Conservation (phyloP, 805 yeast species). For the Yarrowia sp. region DNA sequence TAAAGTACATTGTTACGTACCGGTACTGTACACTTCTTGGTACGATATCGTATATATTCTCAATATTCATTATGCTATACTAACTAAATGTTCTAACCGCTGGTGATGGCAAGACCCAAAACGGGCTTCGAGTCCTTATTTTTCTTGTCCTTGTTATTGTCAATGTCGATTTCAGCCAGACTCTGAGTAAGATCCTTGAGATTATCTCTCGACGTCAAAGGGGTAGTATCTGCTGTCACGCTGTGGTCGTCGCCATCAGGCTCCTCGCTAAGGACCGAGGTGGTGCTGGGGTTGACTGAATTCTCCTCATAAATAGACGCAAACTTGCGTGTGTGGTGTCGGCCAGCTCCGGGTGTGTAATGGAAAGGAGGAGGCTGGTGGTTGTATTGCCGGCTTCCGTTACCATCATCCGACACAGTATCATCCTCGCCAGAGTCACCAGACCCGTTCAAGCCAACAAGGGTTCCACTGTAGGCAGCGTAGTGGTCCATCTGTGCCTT, state of each 20-base stretch:
- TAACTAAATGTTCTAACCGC: neutral
- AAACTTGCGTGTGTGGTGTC: conserved; percentile 20
- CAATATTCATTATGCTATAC: neutral
- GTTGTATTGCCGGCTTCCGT: conserved; percentile 6
- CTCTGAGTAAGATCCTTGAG: conserved; percentile 18
- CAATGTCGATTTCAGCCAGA: conserved; percentile 20
- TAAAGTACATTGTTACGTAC: no score
- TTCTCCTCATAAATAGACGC: conserved; percentile 23
- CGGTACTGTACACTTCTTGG: no score
- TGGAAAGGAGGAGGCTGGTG: conserved; percentile 24
- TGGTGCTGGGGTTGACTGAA: conserved; percentile 10
- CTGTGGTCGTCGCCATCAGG: conserved; percentile 11
- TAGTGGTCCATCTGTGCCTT: conserved; percentile 23
- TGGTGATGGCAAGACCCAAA: conserved; percentile 20
- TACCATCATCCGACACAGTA: conserved; percentile 8
- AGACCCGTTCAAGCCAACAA: neutral
- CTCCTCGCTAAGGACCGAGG: conserved; percentile 17
- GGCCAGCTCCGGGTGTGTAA: conserved; percentile 22
- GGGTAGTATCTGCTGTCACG: conserved; percentile 19
- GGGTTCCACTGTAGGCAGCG: conserved; percentile 14
- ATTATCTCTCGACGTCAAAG: conserved; percentile 1
- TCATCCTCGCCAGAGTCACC: conserved; percentile 12
- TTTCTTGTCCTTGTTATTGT: conserved; percentile 17
- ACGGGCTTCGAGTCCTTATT: conserved; percentile 18
- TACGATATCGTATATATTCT: no score